Base-by-base conservation (phyloP, 1,139 yeast species). In the Saccharomyces pastorianus region DNA sequence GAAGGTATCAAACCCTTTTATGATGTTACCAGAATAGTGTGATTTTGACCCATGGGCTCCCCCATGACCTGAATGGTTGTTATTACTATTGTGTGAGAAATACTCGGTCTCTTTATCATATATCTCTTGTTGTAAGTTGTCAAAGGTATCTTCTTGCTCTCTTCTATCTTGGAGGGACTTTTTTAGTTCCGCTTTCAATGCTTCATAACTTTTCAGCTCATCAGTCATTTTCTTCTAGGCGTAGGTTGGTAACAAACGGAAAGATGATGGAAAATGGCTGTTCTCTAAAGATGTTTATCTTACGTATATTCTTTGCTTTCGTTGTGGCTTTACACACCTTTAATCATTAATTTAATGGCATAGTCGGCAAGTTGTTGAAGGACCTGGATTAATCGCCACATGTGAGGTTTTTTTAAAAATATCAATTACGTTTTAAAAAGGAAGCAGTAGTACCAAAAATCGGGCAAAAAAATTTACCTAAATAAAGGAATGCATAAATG, bases 1-100 rank as follows among this genome's bases (percentile, higher is more conserved):
- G 67, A 88, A 87, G 63, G 83, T 85, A 56, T 91, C 97, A 66
- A 90, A 91, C 0, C 98, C 98, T 61, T 85, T 85, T 34, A 90
- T 87, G 34, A 93, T 85, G 67, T 89, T 89, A 0, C 96, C 96
- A 55, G 82, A 81, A 8, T 77, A 72, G 11, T 58, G 53, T n/a
- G 59, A 53, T 32, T 58, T 56, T 27, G 57, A 57, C 42, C 57
- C 58, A 11, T 51, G 48, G 14, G 53, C 20, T 20, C 42, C 51
- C 8, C 51, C 34, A 20, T 38, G 44, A 2, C 44, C 44, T 4
- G 44, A 17, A 38, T 38, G 44, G 23, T 28, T 61, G 76, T 62
- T 65, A 60, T 49, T 59, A 70, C 57, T 60, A 23, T 83, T 76
- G 56, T 86, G 91, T 52, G 84, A 81, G 54, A 93, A 80, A 67